phyloP scores from a whole-genome alignment of 1,284 basidiomycete species.

The Leucocoprinus gongylophorus region DNA sequence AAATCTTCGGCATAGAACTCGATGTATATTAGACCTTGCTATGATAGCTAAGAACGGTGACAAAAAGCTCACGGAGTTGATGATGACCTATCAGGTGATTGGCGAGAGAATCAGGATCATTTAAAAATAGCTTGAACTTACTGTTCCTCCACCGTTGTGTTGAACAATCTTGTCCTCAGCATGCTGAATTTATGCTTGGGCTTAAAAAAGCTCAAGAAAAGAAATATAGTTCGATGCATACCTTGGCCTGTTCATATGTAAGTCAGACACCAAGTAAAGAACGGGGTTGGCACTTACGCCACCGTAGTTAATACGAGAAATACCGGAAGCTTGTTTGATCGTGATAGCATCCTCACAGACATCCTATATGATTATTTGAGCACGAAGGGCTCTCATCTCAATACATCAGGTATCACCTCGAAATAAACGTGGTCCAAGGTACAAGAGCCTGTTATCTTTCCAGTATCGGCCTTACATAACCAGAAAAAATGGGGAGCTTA shows the following conservation, averaged over 20 bases:
- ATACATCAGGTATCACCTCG: constrained; percentile 19
- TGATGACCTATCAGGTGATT: constrained; percentile 23
- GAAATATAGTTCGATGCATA: constrained; percentile 2
- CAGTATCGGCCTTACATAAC: not conserved
- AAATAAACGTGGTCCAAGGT: constrained; percentile 35
- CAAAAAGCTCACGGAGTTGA: constrained; percentile 30
- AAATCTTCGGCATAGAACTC: constrained; percentile 34
- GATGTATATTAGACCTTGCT: not conserved
- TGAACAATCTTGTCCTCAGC: constrained; percentile 33
- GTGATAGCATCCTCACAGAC: constrained; percentile 39
- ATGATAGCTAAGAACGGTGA: not conserved
- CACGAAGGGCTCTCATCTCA: not conserved
- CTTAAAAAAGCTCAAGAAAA: not conserved
- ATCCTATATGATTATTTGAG: constrained; percentile 21
- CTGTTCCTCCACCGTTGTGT: constrained; percentile 32
- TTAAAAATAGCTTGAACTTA: constrained; percentile 4
- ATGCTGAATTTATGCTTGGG: constrained; percentile 15
- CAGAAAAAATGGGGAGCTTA: constrained; percentile 7
- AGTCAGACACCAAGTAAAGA: not conserved
- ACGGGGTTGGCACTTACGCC: constrained; percentile 24
- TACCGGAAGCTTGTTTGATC: constrained; percentile 33
- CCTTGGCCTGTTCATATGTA: constrained; percentile 24
- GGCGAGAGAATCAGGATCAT: not conserved
- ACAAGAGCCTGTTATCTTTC: constrained; percentile 26
- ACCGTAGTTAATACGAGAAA: constrained; percentile 32